Base-by-base conservation (phyloP, 2,329 filamentous ascomycete genomes). In the Metarhizium rileyi region DNA sequence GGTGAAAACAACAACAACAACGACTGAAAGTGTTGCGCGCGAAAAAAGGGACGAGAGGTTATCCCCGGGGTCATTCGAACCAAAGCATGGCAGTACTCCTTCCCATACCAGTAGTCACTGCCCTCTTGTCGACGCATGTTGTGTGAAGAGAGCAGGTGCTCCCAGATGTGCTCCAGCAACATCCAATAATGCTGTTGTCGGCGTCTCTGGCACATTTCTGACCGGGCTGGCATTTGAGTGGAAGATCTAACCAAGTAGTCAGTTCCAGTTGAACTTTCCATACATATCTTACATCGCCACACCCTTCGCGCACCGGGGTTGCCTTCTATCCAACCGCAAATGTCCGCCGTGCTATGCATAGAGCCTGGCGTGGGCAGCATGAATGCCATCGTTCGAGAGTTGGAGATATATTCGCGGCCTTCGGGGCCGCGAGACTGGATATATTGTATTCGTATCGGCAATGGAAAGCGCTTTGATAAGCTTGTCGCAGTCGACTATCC, bases 281-380 rank as follows among this genome's bases (percentile, higher is more conserved):
- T 20, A 6, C 20, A 25, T 7, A 25, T 25, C 18, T 30, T 33
- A 41, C 23, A 9, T 45, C n/a, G 4, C 18, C 14, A 8, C 10
- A 33, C 23, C 9, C 35, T 36, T 14, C 28, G 18, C 40, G 35
- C 48, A 57, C 55, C 49, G 3, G 55, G 49, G 9, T 54, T 53
- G 10, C 55, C 56, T 26, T 56, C 54, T 16, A 58, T 28, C 54
- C 55, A 58, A 22, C 56, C 56, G 30, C 56, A 58, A 8, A 47
- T 55, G 38, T 56, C 55, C 12, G 30, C 16, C 14, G 33, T 26
- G 3, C 18, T 12, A 9, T 25, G 49, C 23, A 9, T 16, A 30
- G 9, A 6, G 18, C 41, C 14, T 30, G 18, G 23, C 4, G 2
- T 8, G 25, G 25, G 26, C 2, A 42, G 10, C 3, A 42, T 22